Percentiles rank a stretch among this genome's conserved stretches.
Conservation (phyloP, 805 yeast species). For the Metschnikowia henanensis region DNA sequence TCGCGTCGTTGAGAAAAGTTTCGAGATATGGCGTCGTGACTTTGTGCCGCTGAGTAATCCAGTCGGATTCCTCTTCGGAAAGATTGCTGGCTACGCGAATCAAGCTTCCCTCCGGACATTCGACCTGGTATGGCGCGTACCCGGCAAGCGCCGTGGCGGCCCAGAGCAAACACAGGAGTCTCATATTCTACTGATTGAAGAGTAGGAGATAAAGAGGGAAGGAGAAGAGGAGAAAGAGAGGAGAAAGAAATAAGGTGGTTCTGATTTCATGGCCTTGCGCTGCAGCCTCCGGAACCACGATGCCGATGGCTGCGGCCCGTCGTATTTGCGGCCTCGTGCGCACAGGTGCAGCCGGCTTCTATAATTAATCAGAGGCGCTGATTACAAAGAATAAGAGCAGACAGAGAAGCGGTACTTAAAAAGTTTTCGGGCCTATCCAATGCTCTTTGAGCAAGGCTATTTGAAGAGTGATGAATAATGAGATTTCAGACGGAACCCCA, state of each 20-base stretch:
- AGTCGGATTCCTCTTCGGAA: conserved; percentile 13
- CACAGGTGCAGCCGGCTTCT: neutral
- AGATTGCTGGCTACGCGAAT: conserved; percentile 15
- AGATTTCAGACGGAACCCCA: too few relatives aligned
- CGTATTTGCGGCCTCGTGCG: neutral
- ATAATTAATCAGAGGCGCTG: neutral
- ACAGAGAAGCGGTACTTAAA: too few relatives aligned
- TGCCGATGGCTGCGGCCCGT: neutral
- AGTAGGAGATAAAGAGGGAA: neutral
- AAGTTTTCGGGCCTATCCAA: too few relatives aligned
- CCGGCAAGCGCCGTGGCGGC: conserved; percentile 18
- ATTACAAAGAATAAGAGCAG: too few relatives aligned
- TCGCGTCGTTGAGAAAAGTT: conserved; percentile 46
- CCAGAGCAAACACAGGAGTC: conserved; percentile 10
- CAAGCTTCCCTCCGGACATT: conserved; percentile 16
- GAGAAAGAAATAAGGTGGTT: neutral
- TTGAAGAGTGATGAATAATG: too few relatives aligned
- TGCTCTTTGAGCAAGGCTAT: too few relatives aligned
- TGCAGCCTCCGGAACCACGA: neutral
- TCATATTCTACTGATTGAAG: conserved; percentile 3
- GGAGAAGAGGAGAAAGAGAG: neutral
- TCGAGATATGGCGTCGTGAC: conserved; percentile 47
- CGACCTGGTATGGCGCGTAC: conserved; percentile 19
- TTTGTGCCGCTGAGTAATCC: conserved; percentile 24
- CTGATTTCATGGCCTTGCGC: neutral